Base-by-base conservation (phyloP, 2,329 filamentous ascomycete species). In the Fusarium sp. region DNA sequence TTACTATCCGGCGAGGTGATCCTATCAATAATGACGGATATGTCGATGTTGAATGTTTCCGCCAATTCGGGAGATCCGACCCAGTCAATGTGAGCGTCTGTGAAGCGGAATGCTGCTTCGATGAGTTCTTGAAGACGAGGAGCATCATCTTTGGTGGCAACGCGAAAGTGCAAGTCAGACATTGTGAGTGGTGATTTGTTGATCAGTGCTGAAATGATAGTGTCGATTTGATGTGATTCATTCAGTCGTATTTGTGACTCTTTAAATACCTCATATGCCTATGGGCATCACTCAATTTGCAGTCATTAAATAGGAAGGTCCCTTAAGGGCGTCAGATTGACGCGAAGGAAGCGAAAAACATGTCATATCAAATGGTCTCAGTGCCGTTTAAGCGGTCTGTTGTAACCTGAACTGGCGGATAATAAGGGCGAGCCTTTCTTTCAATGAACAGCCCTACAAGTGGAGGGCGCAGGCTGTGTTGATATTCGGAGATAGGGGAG, bases 31-130 rank as follows among this genome's bases (percentile, higher is more conserved):
- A 86, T 79, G 77, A 92, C 89, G 64, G 91, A 88, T 75, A 93
- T 91, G 54, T 87, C 86, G 4, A 92, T 91, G 5, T 88, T 91
- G 81, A 93, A 94, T 54, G 86, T 90, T 15, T 91, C 93, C 47
- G 89, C 92, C 12, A 94, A 86, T 88, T 77, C 77, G 38, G 79
- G 73, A 58, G 82, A 75, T 7, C 77, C 83, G 0, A 80, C 80
- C 75, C 75, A 77, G 55, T 75, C 56, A 59, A 77, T 62, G 53
- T 83, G 75, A 64, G 67, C 80, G 45, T 84, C 83, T 6, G 79
- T 75, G 47, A 82, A 77, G 38, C 81, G 82, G 50, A 85, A 85
- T 0, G 83, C 82, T 17, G 79, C 70, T 55, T 85, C 76, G 2
- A 84, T 79, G 3, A 85, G 77, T 20, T 78, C 63, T 33, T 82